These are phyloP conservation scores for Botrytis galanthina DNA, from an alignment of 2,329 filamentous ascomycete genomes.

Conservation along the genomic window DNA sequence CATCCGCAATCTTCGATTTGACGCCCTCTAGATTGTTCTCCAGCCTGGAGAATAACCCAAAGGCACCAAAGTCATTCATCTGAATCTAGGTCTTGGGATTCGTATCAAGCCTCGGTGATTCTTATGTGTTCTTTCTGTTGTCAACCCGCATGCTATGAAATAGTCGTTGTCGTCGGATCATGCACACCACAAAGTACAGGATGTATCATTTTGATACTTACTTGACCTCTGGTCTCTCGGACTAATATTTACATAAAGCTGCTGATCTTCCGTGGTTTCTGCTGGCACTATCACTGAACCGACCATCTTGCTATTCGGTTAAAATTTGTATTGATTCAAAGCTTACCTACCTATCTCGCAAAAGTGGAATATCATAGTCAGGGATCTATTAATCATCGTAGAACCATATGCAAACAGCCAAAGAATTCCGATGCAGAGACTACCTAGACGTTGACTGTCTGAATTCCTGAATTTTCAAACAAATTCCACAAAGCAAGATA, in stretches of 20 bases:
- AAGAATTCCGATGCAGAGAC: neutral
- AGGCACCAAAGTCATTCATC: neutral
- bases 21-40: neutral
- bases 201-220: too few relatives aligned
- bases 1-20: neutral
- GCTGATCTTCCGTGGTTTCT: neutral
- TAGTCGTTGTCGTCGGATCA: neutral
- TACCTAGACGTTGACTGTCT: neutral
- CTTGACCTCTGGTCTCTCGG: neutral
- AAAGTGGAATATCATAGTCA: neutral
- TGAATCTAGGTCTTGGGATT: neutral
- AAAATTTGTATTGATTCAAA: neutral
- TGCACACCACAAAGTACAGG: neutral
- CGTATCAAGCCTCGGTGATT: neutral
- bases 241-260: neutral
- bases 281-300: neutral
- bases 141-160: neutral
- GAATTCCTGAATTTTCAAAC: neutral
- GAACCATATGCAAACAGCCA: neutral
- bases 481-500: neutral
- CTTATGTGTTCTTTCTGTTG: neutral
- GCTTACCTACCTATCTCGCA: neutral
- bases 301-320: neutral
- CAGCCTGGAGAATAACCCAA: too few relatives aligned
- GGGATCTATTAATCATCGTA: neutral